phyloP scores from a whole-genome alignment of 352 stramenopile species.

The Globisporangium camurandrum region DNA sequence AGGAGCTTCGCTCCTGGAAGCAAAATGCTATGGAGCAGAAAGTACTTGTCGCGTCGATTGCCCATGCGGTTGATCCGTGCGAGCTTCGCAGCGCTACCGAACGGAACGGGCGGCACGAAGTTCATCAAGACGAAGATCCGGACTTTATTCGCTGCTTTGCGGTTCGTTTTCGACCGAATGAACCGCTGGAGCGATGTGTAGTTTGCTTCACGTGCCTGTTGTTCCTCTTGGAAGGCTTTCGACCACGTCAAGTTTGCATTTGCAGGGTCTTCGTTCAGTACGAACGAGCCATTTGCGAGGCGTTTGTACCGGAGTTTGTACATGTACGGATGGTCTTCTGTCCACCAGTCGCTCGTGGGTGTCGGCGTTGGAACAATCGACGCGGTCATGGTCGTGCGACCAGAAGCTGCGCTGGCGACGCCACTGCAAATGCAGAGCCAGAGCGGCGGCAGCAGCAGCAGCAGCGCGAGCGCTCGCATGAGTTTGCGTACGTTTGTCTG shows the following conservation, averaged over 20 bases:
- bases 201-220: too few species aligned
- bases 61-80: constrained; percentile 15
- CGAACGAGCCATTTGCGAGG: constrained; percentile 30
- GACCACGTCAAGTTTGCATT: constrained; percentile 1
- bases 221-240: too few species aligned
- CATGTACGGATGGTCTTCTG: constrained; percentile 34
- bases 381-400: neutral
- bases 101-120: constrained; percentile 37
- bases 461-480: neutral
- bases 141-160: constrained; percentile 23
- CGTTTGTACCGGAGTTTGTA: constrained; percentile 29
- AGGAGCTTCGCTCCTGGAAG: constrained; percentile 29
- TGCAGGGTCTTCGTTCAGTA: constrained; percentile 15
- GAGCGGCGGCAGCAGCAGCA: neutral
- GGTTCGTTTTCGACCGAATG: constrained; percentile 22
- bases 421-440: constrained; percentile 1
- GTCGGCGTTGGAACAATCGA: neutral
- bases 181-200: constrained; percentile 18
- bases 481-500: constrained; percentile 1
- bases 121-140: constrained; percentile 35
- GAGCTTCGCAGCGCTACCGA: constrained; percentile 24
- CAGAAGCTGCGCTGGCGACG: neutral
- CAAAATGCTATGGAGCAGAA: constrained; percentile 30
- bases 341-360: constrained; percentile 30
- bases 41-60: constrained; percentile 15